Percentiles rank a stretch among this genome's conserved stretches.
These are phyloP conservation scores for Apium graveolens DNA, from an alignment of 129 eudicot species.

Conservation along the genomic window DNA sequence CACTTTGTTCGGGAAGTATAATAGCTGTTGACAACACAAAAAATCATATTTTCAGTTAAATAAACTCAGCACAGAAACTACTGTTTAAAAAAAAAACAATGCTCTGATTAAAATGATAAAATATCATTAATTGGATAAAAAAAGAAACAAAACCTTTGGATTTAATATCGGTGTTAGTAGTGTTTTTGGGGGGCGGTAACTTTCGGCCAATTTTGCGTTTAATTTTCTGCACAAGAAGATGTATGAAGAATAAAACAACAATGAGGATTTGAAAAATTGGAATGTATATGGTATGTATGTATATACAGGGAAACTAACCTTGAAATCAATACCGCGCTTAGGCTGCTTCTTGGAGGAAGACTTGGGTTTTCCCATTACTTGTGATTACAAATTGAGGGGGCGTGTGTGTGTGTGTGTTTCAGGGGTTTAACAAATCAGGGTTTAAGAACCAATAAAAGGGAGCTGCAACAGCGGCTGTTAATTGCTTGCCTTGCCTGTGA, in stretches of 20 bases:
- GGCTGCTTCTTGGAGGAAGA: constrained; percentile 60
- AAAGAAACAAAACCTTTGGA: constrained; percentile 45
- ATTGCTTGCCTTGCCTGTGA: too few species aligned
- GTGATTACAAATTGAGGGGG: not conserved
- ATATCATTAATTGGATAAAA: not conserved
- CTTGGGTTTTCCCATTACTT: constrained; percentile 56
- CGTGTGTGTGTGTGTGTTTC: too few species aligned
- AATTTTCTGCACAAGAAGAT: constrained; percentile 62
- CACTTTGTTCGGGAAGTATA: constrained; percentile 87
- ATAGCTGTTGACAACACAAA: constrained; percentile 44
- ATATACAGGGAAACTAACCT: constrained; percentile 25
- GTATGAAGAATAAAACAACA: not conserved
- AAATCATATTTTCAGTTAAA: not conserved
- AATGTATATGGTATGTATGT: not conserved
- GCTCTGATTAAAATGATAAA: too few species aligned
- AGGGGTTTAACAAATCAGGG: too few species aligned
- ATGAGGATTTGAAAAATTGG: not conserved
- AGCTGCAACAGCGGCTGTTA: too few species aligned
- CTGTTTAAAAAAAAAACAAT: too few species aligned
- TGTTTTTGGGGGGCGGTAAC: constrained; percentile 82
- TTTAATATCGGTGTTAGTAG: constrained; percentile 82
- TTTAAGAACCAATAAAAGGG: too few species aligned
- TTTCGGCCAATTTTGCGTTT: constrained; percentile 77
- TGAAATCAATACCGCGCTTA: constrained; percentile 74
- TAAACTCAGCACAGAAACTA: not conserved